Percentiles rank a stretch among this genome's conserved stretches.
phyloP scores from a whole-genome alignment of 2,329 filamentous ascomycete species.

The Xylaria sp. region DNA sequence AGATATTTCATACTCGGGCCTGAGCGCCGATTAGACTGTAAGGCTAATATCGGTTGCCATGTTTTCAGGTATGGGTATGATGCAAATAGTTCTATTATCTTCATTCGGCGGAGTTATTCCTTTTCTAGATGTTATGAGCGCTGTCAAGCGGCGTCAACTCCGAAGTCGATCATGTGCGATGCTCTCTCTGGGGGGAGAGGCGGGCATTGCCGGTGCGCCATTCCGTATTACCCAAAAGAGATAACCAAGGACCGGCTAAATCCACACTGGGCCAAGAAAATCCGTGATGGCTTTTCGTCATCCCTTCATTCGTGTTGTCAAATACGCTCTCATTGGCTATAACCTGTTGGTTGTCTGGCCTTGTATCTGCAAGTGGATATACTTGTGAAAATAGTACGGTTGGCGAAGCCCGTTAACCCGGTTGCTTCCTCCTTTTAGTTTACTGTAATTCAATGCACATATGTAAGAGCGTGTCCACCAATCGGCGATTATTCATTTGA shows the following conservation, averaged over 20 bases:
- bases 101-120: neutral
- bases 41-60: constrained; percentile 1
- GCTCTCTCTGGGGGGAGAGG: neutral
- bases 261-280: neutral
- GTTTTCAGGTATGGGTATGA: constrained; percentile 14
- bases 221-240: constrained; percentile 28
- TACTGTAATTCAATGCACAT: constrained; percentile 9
- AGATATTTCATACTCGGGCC: constrained; percentile 10
- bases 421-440: neutral
- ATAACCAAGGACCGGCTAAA: constrained; percentile 16
- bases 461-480: neutral
- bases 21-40: neutral
- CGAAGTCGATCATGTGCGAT: neutral
- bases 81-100: neutral
- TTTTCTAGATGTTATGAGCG: neutral
- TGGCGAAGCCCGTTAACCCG: constrained; percentile 22
- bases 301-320: neutral
- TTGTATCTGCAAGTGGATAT: neutral
- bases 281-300: neutral
- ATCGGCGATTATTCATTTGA: neutral
- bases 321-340: neutral
- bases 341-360: neutral
- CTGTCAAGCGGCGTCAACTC: neutral
- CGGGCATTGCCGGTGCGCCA: constrained; percentile 3
- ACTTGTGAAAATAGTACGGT: neutral